Percentiles rank a stretch among this genome's conserved stretches.
Conservation (phyloP, 306 rosid genomes). For the Alnus rubra region DNA sequence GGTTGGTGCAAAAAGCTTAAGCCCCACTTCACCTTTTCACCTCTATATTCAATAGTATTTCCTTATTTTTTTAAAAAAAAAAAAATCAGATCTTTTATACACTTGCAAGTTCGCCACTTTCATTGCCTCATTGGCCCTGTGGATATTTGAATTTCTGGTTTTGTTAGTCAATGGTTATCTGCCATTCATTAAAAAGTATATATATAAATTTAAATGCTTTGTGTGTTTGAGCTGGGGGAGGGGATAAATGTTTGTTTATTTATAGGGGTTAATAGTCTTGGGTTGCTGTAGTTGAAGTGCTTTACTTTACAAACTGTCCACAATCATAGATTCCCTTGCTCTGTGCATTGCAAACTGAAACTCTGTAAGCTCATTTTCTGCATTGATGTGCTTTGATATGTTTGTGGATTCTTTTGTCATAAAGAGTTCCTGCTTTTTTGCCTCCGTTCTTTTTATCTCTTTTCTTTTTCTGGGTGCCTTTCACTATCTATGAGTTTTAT, state of each 20-base stretch:
- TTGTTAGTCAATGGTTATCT: constrained; percentile 35
- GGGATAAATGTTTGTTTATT: neutral
- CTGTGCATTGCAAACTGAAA: constrained; percentile 44
- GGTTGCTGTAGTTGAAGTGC: constrained; percentile 52
- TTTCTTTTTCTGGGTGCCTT: constrained; percentile 59
- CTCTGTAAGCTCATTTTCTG: constrained; percentile 49
- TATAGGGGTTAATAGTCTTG: constrained; percentile 44
- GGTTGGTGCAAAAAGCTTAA: constrained; percentile 52
- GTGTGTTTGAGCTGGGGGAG: constrained; percentile 10
- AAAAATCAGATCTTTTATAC: constrained; percentile 5
- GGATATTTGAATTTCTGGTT: constrained; percentile 35
- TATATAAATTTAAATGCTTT: constrained; percentile 14
- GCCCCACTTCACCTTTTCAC: constrained; percentile 46
- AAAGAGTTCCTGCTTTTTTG: constrained; percentile 48
- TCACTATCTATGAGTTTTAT: constrained; percentile 58
- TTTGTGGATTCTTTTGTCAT: constrained; percentile 52
- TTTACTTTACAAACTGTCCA: constrained; percentile 56
- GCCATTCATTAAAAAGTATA: constrained; percentile 17
- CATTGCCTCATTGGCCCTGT: constrained; percentile 25
- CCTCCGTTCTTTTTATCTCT: constrained; percentile 30
- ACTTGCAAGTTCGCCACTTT: constrained; percentile 33
- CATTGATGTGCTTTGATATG: constrained; percentile 39
- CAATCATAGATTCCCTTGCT: constrained; percentile 61
- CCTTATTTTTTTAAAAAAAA: neutral
- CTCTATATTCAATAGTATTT: constrained; percentile 27